phyloP scores from a whole-genome alignment of 176 grass and related monocot genomes.

The Metroxylon sagu region DNA sequence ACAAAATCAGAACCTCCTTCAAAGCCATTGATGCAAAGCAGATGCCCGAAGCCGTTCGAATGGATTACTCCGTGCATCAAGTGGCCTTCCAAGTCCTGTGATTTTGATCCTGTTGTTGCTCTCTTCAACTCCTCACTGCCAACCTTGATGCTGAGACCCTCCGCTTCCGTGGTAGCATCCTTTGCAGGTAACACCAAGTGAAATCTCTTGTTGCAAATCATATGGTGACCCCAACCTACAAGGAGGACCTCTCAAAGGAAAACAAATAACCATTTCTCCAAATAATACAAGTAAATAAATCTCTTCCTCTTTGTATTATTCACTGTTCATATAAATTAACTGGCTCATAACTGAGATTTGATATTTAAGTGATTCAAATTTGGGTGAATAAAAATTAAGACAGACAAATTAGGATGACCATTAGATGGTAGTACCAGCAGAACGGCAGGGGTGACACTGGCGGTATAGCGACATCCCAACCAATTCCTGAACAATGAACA shows the following conservation, averaged over 20 bases:
- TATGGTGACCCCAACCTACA: constrained; percentile 74
- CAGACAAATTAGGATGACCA: background rate
- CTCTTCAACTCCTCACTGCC: constrained; percentile 17
- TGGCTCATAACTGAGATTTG: too few relatives aligned
- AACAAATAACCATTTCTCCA: background rate
- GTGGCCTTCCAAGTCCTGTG: constrained; percentile 21
- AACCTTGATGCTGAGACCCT: constrained; percentile 35
- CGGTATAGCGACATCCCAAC: constrained; percentile 40
- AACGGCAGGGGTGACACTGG: constrained; percentile 56
- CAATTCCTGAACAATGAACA: constrained; percentile 77
- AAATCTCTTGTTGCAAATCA: constrained; percentile 85
- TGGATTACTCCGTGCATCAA: constrained; percentile 81
- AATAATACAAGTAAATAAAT: too few relatives aligned
- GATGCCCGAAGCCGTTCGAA: constrained; percentile 83
- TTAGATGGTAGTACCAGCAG: constrained; percentile 26
- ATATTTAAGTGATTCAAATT: too few relatives aligned
- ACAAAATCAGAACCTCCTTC: constrained; percentile 68
- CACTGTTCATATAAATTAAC: too few relatives aligned
- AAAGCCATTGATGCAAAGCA: constrained; percentile 59
- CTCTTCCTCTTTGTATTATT: too few relatives aligned
- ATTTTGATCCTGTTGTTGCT: constrained; percentile 13
- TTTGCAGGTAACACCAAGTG: constrained; percentile 77
- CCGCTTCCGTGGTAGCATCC: constrained; percentile 33
- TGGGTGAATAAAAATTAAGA: too few relatives aligned
- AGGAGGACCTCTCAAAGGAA: background rate